Evolutionary conservation across 2,329 filamentous ascomycete species (phyloP).

Genomic region (Basipetospora chlamydospora): DNA sequence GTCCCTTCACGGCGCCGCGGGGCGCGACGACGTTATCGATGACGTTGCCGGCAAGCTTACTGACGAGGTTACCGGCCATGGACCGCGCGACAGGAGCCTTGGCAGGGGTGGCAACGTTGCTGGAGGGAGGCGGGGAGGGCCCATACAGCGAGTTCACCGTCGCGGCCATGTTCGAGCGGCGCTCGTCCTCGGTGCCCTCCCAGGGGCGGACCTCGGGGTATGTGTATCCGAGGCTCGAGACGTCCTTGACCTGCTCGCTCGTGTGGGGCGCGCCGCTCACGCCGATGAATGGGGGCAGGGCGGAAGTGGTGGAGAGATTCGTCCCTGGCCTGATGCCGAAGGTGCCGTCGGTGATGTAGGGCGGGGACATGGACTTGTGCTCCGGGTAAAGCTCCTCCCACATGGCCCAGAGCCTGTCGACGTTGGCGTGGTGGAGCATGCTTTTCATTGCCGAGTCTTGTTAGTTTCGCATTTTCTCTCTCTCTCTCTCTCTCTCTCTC

Average conservation of each 20-base stretch:
- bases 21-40: neutral
- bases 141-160: slow-evolving; percentile 21
- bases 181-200: slow-evolving; percentile 15
- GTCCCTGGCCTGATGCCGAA: slow-evolving; percentile 27
- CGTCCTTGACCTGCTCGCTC: slow-evolving; percentile 17
- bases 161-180: slow-evolving; percentile 16
- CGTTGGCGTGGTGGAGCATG: slow-evolving; percentile 38
- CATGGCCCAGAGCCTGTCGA: slow-evolving; percentile 50
- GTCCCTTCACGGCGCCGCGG: too few relatives aligned
- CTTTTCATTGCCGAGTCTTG: slow-evolving; percentile 9
- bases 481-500: too few relatives aligned
- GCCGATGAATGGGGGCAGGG: slow-evolving; percentile 35
- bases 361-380: slow-evolving; percentile 18
- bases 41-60: slow-evolving; percentile 9
- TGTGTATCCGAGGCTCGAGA: slow-evolving; percentile 23
- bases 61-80: slow-evolving; percentile 8
- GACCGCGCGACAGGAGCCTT: slow-evolving; percentile 3
- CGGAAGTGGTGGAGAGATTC: slow-evolving; percentile 25
- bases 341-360: slow-evolving; percentile 20
- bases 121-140: neutral
- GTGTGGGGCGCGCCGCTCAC: slow-evolving; percentile 26
- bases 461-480: too few relatives aligned
- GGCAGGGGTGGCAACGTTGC: neutral
- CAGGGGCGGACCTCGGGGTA: slow-evolving; percentile 19
- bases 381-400: slow-evolving; percentile 29